Base-by-base conservation (phyloP, 345 rosid species). In the Punica granatum region DNA sequence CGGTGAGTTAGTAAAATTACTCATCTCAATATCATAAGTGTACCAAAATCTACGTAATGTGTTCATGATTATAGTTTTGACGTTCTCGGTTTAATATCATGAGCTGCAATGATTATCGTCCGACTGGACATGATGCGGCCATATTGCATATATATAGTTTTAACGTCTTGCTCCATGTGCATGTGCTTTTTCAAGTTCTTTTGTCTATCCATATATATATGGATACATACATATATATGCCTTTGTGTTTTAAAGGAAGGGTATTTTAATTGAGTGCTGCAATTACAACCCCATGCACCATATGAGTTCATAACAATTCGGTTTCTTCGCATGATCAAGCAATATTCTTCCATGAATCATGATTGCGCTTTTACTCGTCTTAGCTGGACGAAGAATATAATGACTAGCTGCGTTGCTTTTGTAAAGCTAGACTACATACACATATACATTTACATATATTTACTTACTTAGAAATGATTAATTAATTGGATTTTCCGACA, bases 371-470 rank as follows among this genome's bases (percentile, higher is more conserved):
- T 33, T 30, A 10, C 15, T n/a, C 0, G 7, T 33, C 28, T 61
- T 19, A 34, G 65, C 65, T 61, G 65, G 65, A 61, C 5, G 39
- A 36, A 61, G 42, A 61, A 61, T 61, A 16, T 36, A 61, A 61
- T 61, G 65, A 61, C 42, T 61, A 34, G 42, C 41, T 33, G 35
- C 13, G 35, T 14, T 15, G 36, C 63, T 60, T 60, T 51, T 23
- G 30, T 23, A 51, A 51, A 51, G 23, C 58, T 51, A 3, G 11
- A 51, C 6, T n/a, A 51, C 23, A 6, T n/a, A 6, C 10, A 51
- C 23, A 23, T 7, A 51, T 14, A 6, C 10, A 51, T n/a, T 23
- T 51, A 51, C n/a, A n/a, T n/a, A n/a, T n/a, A n/a, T n/a, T n/a
- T n/a, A n/a, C n/a, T n/a, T n/a, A 21, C 0, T 51, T 23, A 51